Base-by-base conservation (phyloP, 306 rosid genomes). In the Psophocarpus tetragonolobus region DNA sequence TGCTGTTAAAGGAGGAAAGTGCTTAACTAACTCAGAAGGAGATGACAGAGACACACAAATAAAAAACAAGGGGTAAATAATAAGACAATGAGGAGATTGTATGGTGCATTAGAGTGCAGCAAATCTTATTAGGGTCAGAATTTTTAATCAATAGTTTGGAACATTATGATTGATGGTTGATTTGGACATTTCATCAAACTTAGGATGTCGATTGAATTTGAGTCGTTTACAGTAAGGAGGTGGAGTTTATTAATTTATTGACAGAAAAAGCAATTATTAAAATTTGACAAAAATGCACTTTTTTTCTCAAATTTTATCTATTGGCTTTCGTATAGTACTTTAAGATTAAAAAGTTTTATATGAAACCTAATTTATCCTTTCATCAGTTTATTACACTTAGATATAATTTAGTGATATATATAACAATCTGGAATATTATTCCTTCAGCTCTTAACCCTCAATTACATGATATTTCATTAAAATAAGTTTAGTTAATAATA, bases 1-100 rank as follows among this genome's bases (percentile, higher is more conserved):
- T 68, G 53, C n/a, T 24, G 44, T 33, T 30, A 45, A 76, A 51
- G 58, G 13, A 42, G 51, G 68, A 30, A 44, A 76, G 74, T 39
- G 77, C 53, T 70, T 48, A 64, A 63, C 64, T 45, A 58, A 27
- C 18, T 53, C 26, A 33, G 14, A 27, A 48, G 65, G 73, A 48
- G 15, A 68, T 75, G 81, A 23, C 33, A 14, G 15, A 24, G 58
- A 71, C 35, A 64, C 15, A 47, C 10, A 23, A 4, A 41, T 17
- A 8, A 18, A 4, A 8, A 33, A 3, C 9, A 1, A 26, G 4
- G 5, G 1, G 14, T 32, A 7, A 62, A n/a, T n/a, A 15, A 27
- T n/a, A 6, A 4, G 8, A 57, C 26, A 1, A 26, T 32, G 44
- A 32, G 4, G 8, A 63, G 27, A 33, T 63, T 9, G 41, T 35